These are phyloP conservation scores for Spergularia azorica DNA, from an alignment of 179 eudicot genomes.

Conservation along the genomic window DNA sequence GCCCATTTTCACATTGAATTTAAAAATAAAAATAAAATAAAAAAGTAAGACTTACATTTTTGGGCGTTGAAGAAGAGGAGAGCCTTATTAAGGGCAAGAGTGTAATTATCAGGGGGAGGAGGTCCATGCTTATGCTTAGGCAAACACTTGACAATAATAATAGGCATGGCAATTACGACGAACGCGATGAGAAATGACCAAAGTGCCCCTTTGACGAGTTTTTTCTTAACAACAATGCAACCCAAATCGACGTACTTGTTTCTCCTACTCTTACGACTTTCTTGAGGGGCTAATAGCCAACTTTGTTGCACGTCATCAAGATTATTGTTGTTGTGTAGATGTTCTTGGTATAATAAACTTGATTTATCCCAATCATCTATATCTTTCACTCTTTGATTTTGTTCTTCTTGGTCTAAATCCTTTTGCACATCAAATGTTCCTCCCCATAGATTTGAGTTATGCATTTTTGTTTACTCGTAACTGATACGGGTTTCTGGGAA, in stretches of 20 bases:
- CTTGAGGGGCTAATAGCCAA: slow-evolving; percentile 44
- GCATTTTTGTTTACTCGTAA: slow-evolving; percentile 16
- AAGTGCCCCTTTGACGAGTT: slow-evolving; percentile 35
- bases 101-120: slow-evolving; percentile 44
- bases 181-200: slow-evolving; percentile 30
- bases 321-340: slow-evolving; percentile 23
- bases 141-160: slow-evolving; percentile 37
- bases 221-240: slow-evolving; percentile 39
- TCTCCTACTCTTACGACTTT: slow-evolving; percentile 26
- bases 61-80: slow-evolving; percentile 51
- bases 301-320: slow-evolving; percentile 42
- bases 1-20: neutral
- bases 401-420: slow-evolving; percentile 17
- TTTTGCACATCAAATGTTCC: slow-evolving; percentile 31
- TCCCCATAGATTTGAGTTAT: slow-evolving; percentile 44
- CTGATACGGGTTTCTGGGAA: too few relatives aligned
- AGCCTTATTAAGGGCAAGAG: slow-evolving; percentile 45
- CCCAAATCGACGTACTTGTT: slow-evolving; percentile 43
- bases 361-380: slow-evolving; percentile 41
- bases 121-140: slow-evolving; percentile 36
- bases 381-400: slow-evolving; percentile 13
- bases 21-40: neutral
- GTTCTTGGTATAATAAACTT: slow-evolving; percentile 35
- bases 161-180: slow-evolving; percentile 33
- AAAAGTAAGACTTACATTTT: slow-evolving; percentile 39